phyloP scores from a whole-genome alignment of 805 yeast species.

The Priceomyces carsonii region DNA sequence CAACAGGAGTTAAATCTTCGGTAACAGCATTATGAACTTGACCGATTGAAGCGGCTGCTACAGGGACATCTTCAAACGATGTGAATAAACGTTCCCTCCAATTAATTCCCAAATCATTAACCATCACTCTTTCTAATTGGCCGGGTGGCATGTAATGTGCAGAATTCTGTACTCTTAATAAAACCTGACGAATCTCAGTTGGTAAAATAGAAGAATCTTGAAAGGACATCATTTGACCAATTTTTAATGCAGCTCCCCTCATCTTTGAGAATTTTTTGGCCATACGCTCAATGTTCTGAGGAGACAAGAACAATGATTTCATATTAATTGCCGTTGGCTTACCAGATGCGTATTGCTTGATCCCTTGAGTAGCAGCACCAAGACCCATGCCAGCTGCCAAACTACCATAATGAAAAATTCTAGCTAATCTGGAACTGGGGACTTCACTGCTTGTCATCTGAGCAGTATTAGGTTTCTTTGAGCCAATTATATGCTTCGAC shows the following conservation, averaged over 20 bases:
- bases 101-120: conserved; percentile 67
- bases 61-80: conserved; percentile 81
- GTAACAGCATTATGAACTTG: conserved; percentile 89
- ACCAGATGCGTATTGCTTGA: conserved; percentile 65
- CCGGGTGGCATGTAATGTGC: conserved; percentile 97
- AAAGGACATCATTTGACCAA: conserved; percentile 96
- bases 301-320: conserved; percentile 66
- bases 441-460: conserved; percentile 67
- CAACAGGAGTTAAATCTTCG: conserved; percentile 69
- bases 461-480: conserved; percentile 22
- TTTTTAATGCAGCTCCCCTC: conserved; percentile 98
- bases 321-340: conserved; percentile 45
- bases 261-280: conserved; percentile 86
- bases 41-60: conserved; percentile 95
- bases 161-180: conserved; percentile 84
- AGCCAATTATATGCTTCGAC: conserved; percentile 22
- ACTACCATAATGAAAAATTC: conserved; percentile 90
- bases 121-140: conserved; percentile 78
- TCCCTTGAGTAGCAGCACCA: conserved; percentile 77
- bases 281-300: conserved; percentile 82
- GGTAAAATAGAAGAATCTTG: conserved; percentile 89
- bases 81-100: conserved; percentile 74
- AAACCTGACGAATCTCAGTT: conserved; percentile 74
- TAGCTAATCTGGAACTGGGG: conserved; percentile 82
- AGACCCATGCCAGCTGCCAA: conserved; percentile 90